Conservation (phyloP, 441 rosid species). For the Francoa sonchifolia region DNA sequence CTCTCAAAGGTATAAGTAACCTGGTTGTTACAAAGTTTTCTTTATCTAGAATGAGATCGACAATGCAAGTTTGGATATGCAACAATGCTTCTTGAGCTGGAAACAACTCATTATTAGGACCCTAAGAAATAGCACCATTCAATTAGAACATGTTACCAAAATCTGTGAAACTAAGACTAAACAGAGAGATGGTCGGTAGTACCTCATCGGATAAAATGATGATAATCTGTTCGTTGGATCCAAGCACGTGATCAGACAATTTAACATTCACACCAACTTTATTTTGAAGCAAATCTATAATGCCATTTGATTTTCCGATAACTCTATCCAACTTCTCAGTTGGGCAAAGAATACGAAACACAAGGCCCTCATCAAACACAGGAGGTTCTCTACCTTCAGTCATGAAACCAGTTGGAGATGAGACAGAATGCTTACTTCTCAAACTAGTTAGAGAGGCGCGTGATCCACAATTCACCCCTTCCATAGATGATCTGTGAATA, state of each 20-base stretch:
- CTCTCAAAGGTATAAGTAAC: conserved; percentile 58
- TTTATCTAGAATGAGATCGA: conserved; percentile 62
- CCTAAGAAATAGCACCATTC: too few species aligned
- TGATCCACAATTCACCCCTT: conserved; percentile 38
- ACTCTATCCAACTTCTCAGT: conserved; percentile 54
- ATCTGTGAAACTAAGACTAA: not conserved
- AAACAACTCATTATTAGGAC: conserved; percentile 83
- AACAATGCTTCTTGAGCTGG: conserved; percentile 97
- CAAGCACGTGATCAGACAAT: conserved; percentile 62
- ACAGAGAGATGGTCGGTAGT: conserved; percentile 7
- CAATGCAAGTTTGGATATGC: conserved; percentile 81
- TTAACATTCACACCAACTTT: conserved; percentile 84
- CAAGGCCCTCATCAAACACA: conserved; percentile 68
- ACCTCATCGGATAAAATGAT: conserved; percentile 89
- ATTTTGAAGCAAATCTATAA: conserved; percentile 68
- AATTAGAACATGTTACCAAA: not conserved
- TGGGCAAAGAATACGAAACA: conserved; percentile 86
- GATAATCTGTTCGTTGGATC: conserved; percentile 80
- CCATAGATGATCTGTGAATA: conserved; percentile 38
- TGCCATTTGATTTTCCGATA: conserved; percentile 65
- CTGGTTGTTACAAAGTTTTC: conserved; percentile 68
- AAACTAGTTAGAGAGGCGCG: conserved; percentile 32
- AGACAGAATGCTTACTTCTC: conserved; percentile 36
- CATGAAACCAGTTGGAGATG: conserved; percentile 41
- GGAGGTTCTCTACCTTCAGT: conserved; percentile 31